These are phyloP conservation scores for Pyrenophora teres DNA, from an alignment of 2,329 filamentous ascomycete genomes.

Conservation along the genomic window DNA sequence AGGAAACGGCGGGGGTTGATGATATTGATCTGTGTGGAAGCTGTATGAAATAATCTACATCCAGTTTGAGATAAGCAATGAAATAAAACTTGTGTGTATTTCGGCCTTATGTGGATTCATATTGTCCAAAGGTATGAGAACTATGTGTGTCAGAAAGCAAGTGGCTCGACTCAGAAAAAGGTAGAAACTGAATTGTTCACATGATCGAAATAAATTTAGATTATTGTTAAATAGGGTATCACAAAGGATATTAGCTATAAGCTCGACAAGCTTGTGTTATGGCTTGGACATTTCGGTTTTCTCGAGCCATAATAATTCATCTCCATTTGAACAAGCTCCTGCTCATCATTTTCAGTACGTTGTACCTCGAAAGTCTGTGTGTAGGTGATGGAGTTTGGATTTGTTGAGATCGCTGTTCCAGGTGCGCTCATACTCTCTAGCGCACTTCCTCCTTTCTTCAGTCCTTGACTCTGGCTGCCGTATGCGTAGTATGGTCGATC, in stretches of 20 bases:
- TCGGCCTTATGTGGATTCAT: too few species aligned
- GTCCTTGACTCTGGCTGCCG: conserved; percentile 24
- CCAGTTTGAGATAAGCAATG: too few species aligned
- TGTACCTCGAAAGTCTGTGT: conserved; percentile 22
- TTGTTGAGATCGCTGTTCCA: conserved; percentile 2
- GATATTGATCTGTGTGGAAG: too few species aligned
- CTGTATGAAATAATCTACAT: too few species aligned
- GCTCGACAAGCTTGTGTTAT: conserved; percentile 16
- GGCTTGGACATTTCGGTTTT: conserved; percentile 6
- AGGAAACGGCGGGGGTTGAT: too few species aligned
- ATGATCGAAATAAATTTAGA: too few species aligned
- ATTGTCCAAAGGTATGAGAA: too few species aligned
- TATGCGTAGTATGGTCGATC: conserved; percentile 20
- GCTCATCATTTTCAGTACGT: conserved; percentile 17
- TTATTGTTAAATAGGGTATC: neutral
- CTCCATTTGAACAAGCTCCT: conserved; percentile 11
- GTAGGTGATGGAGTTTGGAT: conserved; percentile 16
- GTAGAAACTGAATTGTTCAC: too few species aligned
- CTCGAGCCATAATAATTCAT: conserved; percentile 7
- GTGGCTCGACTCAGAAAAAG: too few species aligned
- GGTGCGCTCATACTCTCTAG: conserved; percentile 1
- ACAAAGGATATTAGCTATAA: conserved; percentile 13
- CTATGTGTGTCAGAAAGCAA: too few species aligned
- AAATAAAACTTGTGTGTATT: too few species aligned
- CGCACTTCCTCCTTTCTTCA: conserved; percentile 26